Evolutionary conservation across 2,329 filamentous ascomycete species (phyloP).

Genomic region (Verticillium albo-atrum): DNA sequence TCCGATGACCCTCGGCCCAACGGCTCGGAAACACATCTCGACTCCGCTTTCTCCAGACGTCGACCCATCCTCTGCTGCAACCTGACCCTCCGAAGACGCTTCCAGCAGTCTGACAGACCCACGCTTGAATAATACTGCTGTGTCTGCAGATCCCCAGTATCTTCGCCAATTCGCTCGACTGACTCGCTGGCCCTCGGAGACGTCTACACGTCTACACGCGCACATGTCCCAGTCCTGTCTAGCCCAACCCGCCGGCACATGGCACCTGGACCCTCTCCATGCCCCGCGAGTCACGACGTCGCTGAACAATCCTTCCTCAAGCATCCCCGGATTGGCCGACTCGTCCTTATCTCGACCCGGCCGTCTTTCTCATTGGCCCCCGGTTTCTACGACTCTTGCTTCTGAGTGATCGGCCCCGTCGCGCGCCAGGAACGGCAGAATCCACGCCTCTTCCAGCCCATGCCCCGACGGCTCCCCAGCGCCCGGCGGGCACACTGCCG

Average conservation of each 20-base stretch:
- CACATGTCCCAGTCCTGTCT: background rate
- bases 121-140: conserved; percentile 1
- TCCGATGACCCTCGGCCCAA: background rate
- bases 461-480: background rate
- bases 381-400: background rate
- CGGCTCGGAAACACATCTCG: background rate
- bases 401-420: background rate
- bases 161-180: background rate
- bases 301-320: background rate
- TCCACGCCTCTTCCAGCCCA: background rate
- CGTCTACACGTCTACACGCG: background rate
- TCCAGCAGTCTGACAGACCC: background rate
- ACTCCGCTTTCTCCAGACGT: background rate
- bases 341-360: background rate
- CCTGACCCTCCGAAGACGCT: background rate
- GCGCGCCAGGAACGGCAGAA: background rate
- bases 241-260: background rate
- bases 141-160: background rate
- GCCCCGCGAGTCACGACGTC: background rate
- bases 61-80: background rate
- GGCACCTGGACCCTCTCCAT: background rate
- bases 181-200: background rate
- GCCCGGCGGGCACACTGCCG: background rate
- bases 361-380: background rate
- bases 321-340: background rate